Base-by-base conservation (phyloP, 176 grass and related monocot genomes). In the Oryza rufipogon region DNA sequence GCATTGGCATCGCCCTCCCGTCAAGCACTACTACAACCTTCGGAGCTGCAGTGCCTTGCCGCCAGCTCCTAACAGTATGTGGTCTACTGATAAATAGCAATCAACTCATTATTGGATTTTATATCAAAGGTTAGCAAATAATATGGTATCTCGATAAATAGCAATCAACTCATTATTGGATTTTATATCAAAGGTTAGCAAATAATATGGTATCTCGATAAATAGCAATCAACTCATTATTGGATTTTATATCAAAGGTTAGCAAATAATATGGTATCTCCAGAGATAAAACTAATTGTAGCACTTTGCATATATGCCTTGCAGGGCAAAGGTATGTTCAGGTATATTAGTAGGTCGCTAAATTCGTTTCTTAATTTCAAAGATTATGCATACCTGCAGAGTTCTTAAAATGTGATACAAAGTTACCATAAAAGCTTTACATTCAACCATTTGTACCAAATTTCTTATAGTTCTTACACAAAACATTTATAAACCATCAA, bases 381-480 rank as follows among this genome's bases (percentile, higher is more conserved):
- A n/a, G 51, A 44, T 64, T 30, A 19, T 71, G 30, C 12, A 12
- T 86, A 74, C 44, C 38, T 44, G 69, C 25, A 23, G 20, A 41
- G 70, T 38, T 68, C 1, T 38, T 13, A 68, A 68, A 68, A 80
- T 2, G 49, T 20, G 76, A n/a, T 66, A 77, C 22, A 47, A 73
- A 47, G 45, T 56, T 23, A 0, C 58, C n/a, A 11, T 63, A 63
- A 23, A 22, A 22, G 5, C 58, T 63, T 75, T 51, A 74, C 49
- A 80, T 4, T 82, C 71, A 54, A 82, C 36, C 13, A 32, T 17
- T 10, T 61, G 52, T 58, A 58, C 6, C 22, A 75, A 89, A 77
- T 45, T 75, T 42, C 3, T 25, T 64, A 46, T 9, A 54, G 26
- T 9, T n/a, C 7, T 58, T 61, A 63, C 19, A 63, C 34, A 5